A percentile compares a stretch with the other conserved stretches of the same genome.
Evolutionary conservation across 495 filamentous ascomycete genomes (phyloP).

Genomic region (Xylaria intraflava): DNA sequence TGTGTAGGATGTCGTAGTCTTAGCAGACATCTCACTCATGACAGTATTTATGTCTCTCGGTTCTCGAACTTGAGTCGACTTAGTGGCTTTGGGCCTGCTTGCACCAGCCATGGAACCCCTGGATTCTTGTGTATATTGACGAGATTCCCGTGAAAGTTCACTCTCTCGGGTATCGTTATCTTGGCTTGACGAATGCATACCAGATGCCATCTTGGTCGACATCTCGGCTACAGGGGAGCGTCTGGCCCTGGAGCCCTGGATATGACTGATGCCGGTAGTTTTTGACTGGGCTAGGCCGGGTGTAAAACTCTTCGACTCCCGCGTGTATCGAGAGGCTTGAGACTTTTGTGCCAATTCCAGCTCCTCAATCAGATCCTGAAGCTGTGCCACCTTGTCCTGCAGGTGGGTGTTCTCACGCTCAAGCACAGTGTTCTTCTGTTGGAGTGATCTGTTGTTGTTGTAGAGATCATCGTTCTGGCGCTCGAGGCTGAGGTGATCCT

Average conservation of each 20-base stretch:
- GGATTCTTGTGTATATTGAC: conserved; percentile 22
- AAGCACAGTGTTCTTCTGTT: conserved; percentile 33
- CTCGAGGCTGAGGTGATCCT: conserved; percentile 40
- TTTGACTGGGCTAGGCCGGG: conserved; percentile 26
- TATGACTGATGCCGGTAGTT: conserved; percentile 29
- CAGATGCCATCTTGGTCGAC: conserved; percentile 21
- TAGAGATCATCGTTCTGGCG: conserved; percentile 42
- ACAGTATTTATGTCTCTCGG: conserved; percentile 23
- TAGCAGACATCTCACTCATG: conserved; percentile 24
- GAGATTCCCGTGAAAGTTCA: conserved; percentile 29
- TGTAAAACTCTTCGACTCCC: conserved; percentile 25
- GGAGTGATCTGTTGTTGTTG: conserved; percentile 40
- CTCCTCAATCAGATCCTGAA: conserved; percentile 32
- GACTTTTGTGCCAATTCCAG: conserved; percentile 22
- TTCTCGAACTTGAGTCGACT: conserved; percentile 31
- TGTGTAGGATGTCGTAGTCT: conserved; percentile 22
- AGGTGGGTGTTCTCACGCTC: conserved; percentile 26
- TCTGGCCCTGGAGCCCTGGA: conserved; percentile 31
- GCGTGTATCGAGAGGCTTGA: conserved; percentile 16
- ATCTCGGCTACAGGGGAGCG: conserved; percentile 15
- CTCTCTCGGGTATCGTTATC: conserved; percentile 37
- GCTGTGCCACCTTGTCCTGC: conserved; percentile 28
- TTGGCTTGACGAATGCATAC: conserved; percentile 28
- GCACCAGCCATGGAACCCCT: conserved; percentile 29
- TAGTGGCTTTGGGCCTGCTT: conserved; percentile 27